phyloP scores from a whole-genome alignment of 2,329 filamentous ascomycete genomes.

The Biscogniauxia marginata region DNA sequence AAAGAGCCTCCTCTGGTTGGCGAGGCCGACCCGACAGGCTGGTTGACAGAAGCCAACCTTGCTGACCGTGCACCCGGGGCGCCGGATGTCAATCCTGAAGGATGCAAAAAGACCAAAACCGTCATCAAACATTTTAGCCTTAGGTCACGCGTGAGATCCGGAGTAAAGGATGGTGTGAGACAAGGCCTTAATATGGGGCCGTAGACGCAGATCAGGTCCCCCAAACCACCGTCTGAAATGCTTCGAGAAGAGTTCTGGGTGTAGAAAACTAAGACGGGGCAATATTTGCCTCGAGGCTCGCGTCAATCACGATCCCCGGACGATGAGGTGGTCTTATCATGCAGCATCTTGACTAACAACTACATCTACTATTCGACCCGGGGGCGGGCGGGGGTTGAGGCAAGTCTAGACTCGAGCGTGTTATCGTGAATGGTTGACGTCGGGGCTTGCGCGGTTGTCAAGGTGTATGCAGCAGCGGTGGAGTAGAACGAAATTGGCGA shows the following conservation, averaged over 20 bases:
- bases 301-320: neutral
- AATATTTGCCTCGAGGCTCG: neutral
- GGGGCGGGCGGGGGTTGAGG: neutral
- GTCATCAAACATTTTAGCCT: neutral
- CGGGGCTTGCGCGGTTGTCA: neutral
- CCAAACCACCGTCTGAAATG: neutral
- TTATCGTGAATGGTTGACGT: neutral
- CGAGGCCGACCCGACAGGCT: neutral
- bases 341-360: neutral
- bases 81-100: neutral
- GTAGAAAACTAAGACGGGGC: neutral
- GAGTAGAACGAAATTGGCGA: neutral
- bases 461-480: neutral
- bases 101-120: neutral
- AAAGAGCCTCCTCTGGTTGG: neutral
- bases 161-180: neutral
- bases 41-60: neutral
- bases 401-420: neutral
- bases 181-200: neutral
- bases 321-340: neutral
- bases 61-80: neutral
- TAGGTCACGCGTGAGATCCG: neutral
- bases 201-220: neutral
- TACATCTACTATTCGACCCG: neutral
- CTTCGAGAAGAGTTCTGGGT: neutral